Base-by-base conservation (phyloP, 1,139 yeast genomes). In the Candida freyschussii region DNA sequence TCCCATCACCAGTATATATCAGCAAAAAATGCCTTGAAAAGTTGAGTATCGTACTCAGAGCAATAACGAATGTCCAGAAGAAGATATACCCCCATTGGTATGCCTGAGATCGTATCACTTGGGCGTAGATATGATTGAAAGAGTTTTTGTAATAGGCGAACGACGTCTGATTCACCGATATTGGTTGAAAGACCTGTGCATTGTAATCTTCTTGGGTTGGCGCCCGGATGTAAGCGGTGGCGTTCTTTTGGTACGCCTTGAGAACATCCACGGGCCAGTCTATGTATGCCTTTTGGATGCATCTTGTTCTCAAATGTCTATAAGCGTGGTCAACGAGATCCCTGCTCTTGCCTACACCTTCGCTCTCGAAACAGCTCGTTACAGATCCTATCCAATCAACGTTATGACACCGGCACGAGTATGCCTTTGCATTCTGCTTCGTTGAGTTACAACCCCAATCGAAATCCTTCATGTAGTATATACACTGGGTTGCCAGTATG, bases 41-140 rank as follows among this genome's bases (percentile, higher is more conserved):
- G 34, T 65, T 63, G 37, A 48, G 33, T 13, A 50, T 17, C 4
- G 54, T 36, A 13, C 52, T 60, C 24, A 58, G 16, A 16, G 51
- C n/a, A 32, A 64, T 34, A 7, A 65, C 41, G 4, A 54, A 40
- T 1, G 50, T 55, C 63, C 70, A 66, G 39, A 55, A 67, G 35
- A 60, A 62, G 21, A 59, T 52, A 34, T 60, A 48, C 13, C 66
- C 69, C 63, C 67, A 65, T 9, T 65, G 64, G 36, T 58, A 57
- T 50, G 63, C 60, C 40, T 63, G 65, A 12, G 66, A 56, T 29
- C 59, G 51, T 12, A 52, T 37, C 5, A 49, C 54, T 21, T 49
- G 54, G 4, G 49, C 50, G 30, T 48, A 45, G 19, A 49, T 44
- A 31, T 60, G 60, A 32, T 59, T 53, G 39, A 62, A 62, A 7